Base-by-base conservation (phyloP, 768 basidiomycete genomes). In the Pisolithus orientalis region DNA sequence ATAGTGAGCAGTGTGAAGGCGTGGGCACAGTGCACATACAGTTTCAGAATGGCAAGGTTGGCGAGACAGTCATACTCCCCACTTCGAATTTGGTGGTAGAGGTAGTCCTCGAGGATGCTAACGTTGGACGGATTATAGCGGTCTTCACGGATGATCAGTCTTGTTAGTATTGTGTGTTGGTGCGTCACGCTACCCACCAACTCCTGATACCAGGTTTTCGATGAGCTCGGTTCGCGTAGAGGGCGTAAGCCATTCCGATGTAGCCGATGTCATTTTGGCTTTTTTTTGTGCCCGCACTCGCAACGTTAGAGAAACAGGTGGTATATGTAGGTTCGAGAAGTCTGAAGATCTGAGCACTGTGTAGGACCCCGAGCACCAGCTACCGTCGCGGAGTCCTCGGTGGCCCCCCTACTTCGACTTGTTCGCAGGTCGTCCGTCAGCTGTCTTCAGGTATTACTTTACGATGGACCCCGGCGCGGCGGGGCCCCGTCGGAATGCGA, bases 71-170 rank as follows among this genome's bases (percentile, higher is more conserved):
- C 95, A 61, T 97, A 97, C 66, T 92, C 88, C 59, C 87, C 85
- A 62, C 83, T 87, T 59, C 87, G 80, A 57, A 93, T 91, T 71
- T 99, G 95, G 67, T 91, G 86, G 69, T 90, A 91, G 54, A 98
- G 83, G 72, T 98, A 97, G 66, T 97, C 95, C 72, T 97, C 95
- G 53, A 98, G 84, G 59, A 94, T 89, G 37, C 83, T 76, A 53
- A 95, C 84, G 68, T 98, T 98, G 49, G 86, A 85, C 40, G 95
- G 95, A 72, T 97, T 98, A 71, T 98, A 98, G 53, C 95, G 87
- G 76, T 98, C 95, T 96, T 53, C 47, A 53, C 52, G 50, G 85
- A 85, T 70, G 97, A 97, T 55, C 95, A 86, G 76, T 97, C 93
- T 95, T 52, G 8, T 46, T 53, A 52, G 28, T 6, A 40, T 37